Evolutionary conservation across 768 basidiomycete species (phyloP), one percentile per base, ranked within the genome.

Genomic region (Calvatia gigantea): DNA sequence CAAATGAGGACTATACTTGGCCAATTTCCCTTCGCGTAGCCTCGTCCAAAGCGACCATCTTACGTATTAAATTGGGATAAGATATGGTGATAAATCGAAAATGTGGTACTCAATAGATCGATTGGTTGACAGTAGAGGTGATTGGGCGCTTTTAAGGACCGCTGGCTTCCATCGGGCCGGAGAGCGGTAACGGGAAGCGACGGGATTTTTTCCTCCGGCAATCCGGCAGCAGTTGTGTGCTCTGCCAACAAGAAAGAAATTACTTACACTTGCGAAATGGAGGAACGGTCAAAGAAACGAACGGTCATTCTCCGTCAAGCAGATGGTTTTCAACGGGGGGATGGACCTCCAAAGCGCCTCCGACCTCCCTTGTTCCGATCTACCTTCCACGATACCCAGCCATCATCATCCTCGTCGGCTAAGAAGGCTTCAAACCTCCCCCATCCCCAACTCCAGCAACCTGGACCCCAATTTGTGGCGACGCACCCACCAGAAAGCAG

Each of bases 11-110:
- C 8, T 33, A 15, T 45, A 67, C 65, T 64, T 67, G 65, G 25
- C 65, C 65, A 27, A 67, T 58, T 38, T 78, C 73, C 29, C 75
- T 69, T 54, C 71, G 76, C 38, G 72, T 63, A 17, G 67, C 62
- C 2, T 79, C 72, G 1, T 71, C 71, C 27, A 77, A 21, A 28
- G 46, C n/a, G 27, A 31, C 23, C 38, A 48, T 54, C 56, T 38
- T 45, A 39, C 32, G 28, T 25, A 9, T 44, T n/a, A n/a, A n/a
- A n/a, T n/a, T n/a, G n/a, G n/a, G n/a, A n/a, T n/a, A n/a, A n/a
- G n/a, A n/a, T n/a, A n/a, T n/a, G n/a, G n/a, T n/a, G n/a, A n/a
- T n/a, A n/a, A n/a, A n/a, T n/a, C n/a, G n/a, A n/a, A n/a, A n/a
- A n/a, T n/a, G n/a, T n/a, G n/a, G n/a, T n/a, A n/a, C n/a, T n/a